A percentile compares a stretch with the other conserved stretches of the same genome.
These are phyloP conservation scores for Abelmoschus esculentus DNA, from an alignment of 345 rosid species.

Conservation along the genomic window DNA sequence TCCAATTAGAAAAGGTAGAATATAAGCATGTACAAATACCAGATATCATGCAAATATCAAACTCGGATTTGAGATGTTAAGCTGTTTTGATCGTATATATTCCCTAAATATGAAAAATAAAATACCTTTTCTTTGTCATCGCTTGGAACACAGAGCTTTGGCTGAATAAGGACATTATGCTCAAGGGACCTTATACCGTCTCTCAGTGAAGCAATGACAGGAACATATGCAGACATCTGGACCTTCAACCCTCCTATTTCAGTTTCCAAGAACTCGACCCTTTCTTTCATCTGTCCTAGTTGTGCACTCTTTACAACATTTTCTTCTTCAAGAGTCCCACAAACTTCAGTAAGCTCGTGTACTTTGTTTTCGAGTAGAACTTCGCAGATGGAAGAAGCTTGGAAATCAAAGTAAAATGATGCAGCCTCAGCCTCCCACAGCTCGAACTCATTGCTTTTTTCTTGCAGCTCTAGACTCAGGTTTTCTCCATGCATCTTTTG, in stretches of 20 bases:
- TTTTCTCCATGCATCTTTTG: conserved; percentile 50
- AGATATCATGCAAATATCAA: neutral
- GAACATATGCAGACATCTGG: conserved; percentile 48
- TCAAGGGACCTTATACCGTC: conserved; percentile 51
- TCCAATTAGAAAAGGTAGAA: neutral
- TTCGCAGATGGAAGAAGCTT: conserved; percentile 58
- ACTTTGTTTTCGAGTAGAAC: conserved; percentile 62
- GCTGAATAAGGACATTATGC: conserved; percentile 30
- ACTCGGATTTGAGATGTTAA: neutral
- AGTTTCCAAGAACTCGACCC: conserved; percentile 42
- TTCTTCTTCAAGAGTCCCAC: conserved; percentile 49
- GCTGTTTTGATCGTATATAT: neutral
- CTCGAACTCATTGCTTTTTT: conserved; percentile 68
- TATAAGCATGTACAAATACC: neutral
- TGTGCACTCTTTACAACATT: conserved; percentile 28
- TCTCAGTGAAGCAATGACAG: conserved; percentile 46
- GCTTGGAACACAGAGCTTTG: conserved; percentile 12
- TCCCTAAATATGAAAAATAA: conserved; percentile 7
- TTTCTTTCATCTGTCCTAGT: conserved; percentile 60
- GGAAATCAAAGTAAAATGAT: conserved; percentile 81
- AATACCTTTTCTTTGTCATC: conserved; percentile 27
- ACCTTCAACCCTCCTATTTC: conserved; percentile 53
- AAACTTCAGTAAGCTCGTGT: conserved; percentile 41
- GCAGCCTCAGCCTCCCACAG: conserved; percentile 92
- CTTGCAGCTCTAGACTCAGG: conserved; percentile 68